Conservation (phyloP, 1,284 basidiomycete species). For the Abortiporus biennis region DNA sequence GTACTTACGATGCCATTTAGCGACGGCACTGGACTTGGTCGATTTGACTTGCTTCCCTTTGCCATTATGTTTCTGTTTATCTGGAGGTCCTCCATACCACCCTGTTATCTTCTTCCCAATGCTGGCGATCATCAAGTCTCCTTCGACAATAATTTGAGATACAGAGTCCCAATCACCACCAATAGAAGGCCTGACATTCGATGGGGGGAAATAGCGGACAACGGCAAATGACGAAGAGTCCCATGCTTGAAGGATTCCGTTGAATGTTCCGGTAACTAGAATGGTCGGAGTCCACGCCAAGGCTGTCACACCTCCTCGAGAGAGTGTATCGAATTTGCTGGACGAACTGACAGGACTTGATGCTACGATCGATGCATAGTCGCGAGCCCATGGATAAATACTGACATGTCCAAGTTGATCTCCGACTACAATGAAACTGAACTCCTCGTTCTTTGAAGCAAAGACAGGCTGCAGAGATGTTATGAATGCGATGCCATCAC, state of each 20-base stretch:
- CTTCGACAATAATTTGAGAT: conserved; percentile 55
- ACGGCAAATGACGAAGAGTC: conserved; percentile 59
- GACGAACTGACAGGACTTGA: conserved; percentile 3
- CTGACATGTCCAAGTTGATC: conserved; percentile 54
- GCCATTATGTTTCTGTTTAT: conserved; percentile 22
- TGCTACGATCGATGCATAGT: conserved; percentile 11
- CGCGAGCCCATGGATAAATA: conserved; percentile 48
- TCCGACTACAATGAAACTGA: conserved; percentile 50
- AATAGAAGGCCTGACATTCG: conserved; percentile 32
- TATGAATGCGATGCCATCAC: conserved; percentile 46
- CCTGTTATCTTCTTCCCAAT: conserved; percentile 62
- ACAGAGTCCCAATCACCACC: conserved; percentile 43
- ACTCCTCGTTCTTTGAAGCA: conserved; percentile 26
- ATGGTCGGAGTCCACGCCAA: conserved; percentile 55
- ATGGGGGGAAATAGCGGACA: conserved; percentile 47
- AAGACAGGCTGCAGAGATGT: conserved; percentile 43
- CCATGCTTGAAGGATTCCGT: conserved; percentile 60
- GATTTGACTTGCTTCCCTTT: conserved; percentile 31
- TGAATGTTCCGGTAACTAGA: conserved; percentile 57
- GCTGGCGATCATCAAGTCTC: conserved; percentile 56
- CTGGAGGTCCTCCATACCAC: conserved; percentile 58
- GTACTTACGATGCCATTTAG: conserved; percentile 50
- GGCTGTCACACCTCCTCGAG: conserved; percentile 53
- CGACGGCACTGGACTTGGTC: conserved; percentile 24
- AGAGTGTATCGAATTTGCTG: conserved; percentile 49